Percentiles rank a stretch among this genome's conserved stretches.
Conservation (phyloP, 495 filamentous ascomycete genomes). For the Aspergillus wentii region DNA sequence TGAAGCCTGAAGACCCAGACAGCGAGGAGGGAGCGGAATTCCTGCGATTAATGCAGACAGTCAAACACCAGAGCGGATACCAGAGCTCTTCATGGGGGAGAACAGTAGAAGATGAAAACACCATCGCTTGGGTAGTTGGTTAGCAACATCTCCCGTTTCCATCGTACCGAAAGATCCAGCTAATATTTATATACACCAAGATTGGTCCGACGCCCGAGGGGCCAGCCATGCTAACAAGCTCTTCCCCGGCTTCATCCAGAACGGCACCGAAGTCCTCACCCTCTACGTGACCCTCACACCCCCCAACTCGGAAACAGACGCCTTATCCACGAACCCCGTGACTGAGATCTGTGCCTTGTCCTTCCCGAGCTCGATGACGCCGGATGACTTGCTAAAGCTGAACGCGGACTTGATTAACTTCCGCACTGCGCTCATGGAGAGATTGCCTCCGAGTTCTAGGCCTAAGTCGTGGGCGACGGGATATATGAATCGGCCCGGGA, state of each 20-base stretch:
- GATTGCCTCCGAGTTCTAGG: slow-evolving; percentile 23
- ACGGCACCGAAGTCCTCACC: slow-evolving; percentile 12
- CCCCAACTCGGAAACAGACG: slow-evolving; percentile 21
- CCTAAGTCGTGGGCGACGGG: slow-evolving; percentile 41
- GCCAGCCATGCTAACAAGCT: slow-evolving; percentile 15
- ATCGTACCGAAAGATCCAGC: background rate
- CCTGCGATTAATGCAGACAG: slow-evolving; percentile 20
- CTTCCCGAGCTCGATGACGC: slow-evolving; percentile 24
- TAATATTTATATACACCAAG: slow-evolving; percentile 12
- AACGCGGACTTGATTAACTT: slow-evolving; percentile 26
- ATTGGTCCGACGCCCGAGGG: slow-evolving; percentile 34
- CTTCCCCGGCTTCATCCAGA: slow-evolving; percentile 21
- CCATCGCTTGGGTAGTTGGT: slow-evolving; percentile 39
- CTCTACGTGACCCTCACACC: slow-evolving; percentile 33
- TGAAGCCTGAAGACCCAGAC: slow-evolving; percentile 36
- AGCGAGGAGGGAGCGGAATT: slow-evolving; percentile 28
- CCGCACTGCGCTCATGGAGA: slow-evolving; percentile 24
- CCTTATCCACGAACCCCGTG: slow-evolving; percentile 31
- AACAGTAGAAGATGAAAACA: slow-evolving; percentile 29
- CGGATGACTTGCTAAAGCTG: slow-evolving; percentile 16
- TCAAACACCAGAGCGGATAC: slow-evolving; percentile 32
- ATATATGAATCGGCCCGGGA: slow-evolving; percentile 36
- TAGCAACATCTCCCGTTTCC: slow-evolving; percentile 1
- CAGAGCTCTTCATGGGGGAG: slow-evolving; percentile 37
- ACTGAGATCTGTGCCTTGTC: slow-evolving; percentile 33